These are phyloP conservation scores for Aspergillus baeticus DNA, from an alignment of 495 filamentous ascomycete species.

Conservation along the genomic window DNA sequence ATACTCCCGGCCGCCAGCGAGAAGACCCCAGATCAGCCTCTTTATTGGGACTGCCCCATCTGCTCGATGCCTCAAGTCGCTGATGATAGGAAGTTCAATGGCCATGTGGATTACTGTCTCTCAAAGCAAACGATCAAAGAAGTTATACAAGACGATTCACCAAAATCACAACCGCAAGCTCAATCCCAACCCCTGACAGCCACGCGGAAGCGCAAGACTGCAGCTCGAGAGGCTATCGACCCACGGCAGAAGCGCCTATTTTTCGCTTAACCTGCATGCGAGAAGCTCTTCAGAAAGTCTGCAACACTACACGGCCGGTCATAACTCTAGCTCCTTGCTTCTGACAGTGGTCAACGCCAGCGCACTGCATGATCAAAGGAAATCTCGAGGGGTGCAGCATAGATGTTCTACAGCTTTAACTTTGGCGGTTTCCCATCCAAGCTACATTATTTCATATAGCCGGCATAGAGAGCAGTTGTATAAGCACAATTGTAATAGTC, in stretches of 20 bases:
- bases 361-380: too few species aligned
- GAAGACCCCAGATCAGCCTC: conserved; percentile 22
- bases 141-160: conserved; percentile 54
- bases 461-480: too few species aligned
- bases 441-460: too few species aligned
- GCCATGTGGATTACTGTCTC: conserved; percentile 91
- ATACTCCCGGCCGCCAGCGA: not conserved
- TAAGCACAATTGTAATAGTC: too few species aligned
- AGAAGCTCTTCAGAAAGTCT: not conserved
- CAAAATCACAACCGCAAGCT: conserved; percentile 4
- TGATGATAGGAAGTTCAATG: conserved; percentile 80
- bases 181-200: not conserved
- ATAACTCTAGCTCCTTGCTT: too few species aligned
- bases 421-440: too few species aligned
- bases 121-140: conserved; percentile 83
- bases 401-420: not conserved
- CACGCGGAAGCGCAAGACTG: conserved; percentile 32
- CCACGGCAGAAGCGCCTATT: conserved; percentile 41
- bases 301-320: too few species aligned
- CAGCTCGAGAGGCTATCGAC: conserved; percentile 22
- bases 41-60: conserved; percentile 84
- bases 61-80: conserved; percentile 71
- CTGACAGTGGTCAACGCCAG: too few species aligned
- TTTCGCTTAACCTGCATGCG: conserved; percentile 27
- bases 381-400: too few species aligned